A percentile compares a stretch with the other conserved stretches of the same genome.
Evolutionary conservation across 2,329 filamentous ascomycete species (phyloP).

Genomic region (Fusarium sterilihyphosum): DNA sequence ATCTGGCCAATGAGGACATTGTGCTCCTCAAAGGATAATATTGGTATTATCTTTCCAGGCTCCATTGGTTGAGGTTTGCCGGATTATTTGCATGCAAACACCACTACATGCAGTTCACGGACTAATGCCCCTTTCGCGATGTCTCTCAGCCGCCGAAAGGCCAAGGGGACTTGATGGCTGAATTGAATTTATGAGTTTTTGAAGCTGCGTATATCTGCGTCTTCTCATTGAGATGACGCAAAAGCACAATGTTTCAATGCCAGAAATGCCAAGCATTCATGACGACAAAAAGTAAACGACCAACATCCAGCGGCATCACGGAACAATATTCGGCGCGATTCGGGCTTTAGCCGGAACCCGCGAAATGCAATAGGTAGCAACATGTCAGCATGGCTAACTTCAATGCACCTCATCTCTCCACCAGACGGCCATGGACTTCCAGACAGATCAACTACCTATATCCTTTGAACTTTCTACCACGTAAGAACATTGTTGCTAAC

Average conservation of each 20-base stretch:
- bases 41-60: too few relatives aligned
- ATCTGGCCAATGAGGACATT: fast-evolving
- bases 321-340: slow-evolving; percentile 9
- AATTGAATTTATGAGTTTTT: too few relatives aligned
- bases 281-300: background rate
- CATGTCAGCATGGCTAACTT: background rate
- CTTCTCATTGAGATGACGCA: fast-evolving
- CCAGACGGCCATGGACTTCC: background rate
- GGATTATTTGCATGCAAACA: background rate
- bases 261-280: background rate
- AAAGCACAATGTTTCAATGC: background rate
- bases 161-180: background rate
- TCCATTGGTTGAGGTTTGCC: background rate
- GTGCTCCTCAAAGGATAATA: background rate
- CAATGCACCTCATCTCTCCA: background rate
- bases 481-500: fast-evolving
- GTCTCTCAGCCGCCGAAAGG: background rate
- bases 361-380: background rate
- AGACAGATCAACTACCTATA: background rate
- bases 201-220: background rate
- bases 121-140: background rate
- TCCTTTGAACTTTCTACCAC: background rate
- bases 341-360: background rate
- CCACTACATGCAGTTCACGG: background rate
- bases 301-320: background rate